These are phyloP conservation scores for Colletotrichum lindemuthianum DNA, from an alignment of 2,329 filamentous ascomycete genomes.

Conservation along the genomic window DNA sequence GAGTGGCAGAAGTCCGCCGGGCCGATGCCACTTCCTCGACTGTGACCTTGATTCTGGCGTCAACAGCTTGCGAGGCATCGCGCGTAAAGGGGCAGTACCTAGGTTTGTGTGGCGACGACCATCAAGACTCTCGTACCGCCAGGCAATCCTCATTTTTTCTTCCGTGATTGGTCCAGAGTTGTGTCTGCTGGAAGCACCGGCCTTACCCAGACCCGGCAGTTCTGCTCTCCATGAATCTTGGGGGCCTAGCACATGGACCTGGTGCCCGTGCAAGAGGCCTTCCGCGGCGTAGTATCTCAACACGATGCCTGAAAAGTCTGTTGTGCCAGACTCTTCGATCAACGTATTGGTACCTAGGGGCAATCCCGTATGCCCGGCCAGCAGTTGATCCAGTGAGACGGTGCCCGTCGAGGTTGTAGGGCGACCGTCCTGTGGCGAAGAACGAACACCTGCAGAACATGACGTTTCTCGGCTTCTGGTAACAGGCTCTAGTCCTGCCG, in stretches of 20 bases:
- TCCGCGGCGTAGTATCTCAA: conserved; percentile 92
- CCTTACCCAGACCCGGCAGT: conserved; percentile 75
- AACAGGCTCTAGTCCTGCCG: conserved; percentile 37
- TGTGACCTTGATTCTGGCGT: not conserved
- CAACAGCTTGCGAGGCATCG: not conserved
- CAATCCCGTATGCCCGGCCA: conserved; percentile 88
- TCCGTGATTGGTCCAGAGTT: conserved; percentile 52
- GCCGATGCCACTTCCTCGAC: conserved; percentile 32
- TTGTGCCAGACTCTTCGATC: conserved; percentile 89
- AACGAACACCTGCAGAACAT: conserved; percentile 68
- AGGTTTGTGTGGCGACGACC: conserved; percentile 23
- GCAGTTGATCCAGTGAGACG: conserved; percentile 81
- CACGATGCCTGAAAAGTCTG: conserved; percentile 88
- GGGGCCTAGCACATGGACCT: conserved; percentile 85
- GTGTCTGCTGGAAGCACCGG: conserved; percentile 51
- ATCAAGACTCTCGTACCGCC: conserved; percentile 92
- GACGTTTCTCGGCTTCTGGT: conserved; percentile 46
- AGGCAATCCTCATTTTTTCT: conserved; percentile 98
- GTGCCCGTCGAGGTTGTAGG: conserved; percentile 92
- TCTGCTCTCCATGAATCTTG: conserved; percentile 84
- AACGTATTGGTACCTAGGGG: conserved; percentile 83
- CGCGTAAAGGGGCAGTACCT: conserved; percentile 27
- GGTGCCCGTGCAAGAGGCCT: conserved; percentile 89
- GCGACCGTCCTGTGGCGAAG: conserved; percentile 89
- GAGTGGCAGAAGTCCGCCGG: conserved; percentile 71